Base-by-base conservation (phyloP, 208 protist genomes). In the Trypanosoma theileri region DNA sequence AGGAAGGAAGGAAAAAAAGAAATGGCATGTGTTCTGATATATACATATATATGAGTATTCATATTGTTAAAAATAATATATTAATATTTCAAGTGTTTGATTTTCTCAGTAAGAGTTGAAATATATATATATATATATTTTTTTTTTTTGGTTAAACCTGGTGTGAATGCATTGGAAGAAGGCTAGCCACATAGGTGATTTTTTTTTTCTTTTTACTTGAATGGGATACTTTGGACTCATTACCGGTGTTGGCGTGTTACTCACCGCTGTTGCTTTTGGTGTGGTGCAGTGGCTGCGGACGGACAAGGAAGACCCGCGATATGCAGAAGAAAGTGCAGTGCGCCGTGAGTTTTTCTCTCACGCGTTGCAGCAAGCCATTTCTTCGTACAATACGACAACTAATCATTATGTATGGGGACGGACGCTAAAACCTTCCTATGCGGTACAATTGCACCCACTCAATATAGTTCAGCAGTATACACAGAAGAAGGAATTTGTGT, bases 401-500 rank as follows among this genome's bases (percentile, higher is more conserved):
- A 70, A 58, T 2, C 4, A 28, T 4, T 84, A 84, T 65, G 63
- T 78, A 0, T 84, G 73, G 75, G 79, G 79, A 28, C 69, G 79
- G 24, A 84, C 79, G 11, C 69, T 63, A 12, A 35, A 14, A 14
- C 75, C 75, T 0, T 46, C 14, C 22, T 81, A 78, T 31, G 56
- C 61, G 3, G 45, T 77, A 44, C 61, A 81, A 54, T 40, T 84
- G 22, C 66, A 73, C 54, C 35, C 69, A n/a, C 58, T 78, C 6
- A 81, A 80, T 46, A 1, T 44, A 1, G 59, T 84, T 19, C 72
- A 82, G 55, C 45, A 41, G 1, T 75, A 68, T 48, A 69, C 66
- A 28, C 70, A 81, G 28, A 63, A 71, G 54, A 85, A 85, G 55
- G 80, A 85, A 55, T 82, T 85, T 71, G 60, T 85, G 6, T 85